phyloP scores from a whole-genome alignment of 305 asterid genomes.

The Ilex paraguariensis region DNA sequence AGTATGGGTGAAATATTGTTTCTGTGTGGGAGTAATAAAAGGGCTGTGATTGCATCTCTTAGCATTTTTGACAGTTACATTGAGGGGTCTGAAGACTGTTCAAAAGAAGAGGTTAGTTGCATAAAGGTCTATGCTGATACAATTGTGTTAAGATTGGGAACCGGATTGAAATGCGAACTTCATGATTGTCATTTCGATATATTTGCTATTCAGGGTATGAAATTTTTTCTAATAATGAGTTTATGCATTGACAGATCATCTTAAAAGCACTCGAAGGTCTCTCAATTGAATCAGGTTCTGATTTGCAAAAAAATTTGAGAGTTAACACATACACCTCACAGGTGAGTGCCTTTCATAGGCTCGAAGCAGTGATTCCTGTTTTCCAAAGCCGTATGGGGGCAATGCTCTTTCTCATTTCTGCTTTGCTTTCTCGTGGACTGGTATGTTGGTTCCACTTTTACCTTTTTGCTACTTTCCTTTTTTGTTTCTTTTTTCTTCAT shows the following conservation, averaged over 20 bases:
- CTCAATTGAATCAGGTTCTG: slow-evolving; percentile 66
- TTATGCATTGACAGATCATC: slow-evolving; percentile 38
- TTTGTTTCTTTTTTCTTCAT: background rate
- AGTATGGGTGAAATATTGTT: slow-evolving; percentile 92
- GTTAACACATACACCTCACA: slow-evolving; percentile 49
- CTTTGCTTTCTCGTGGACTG: slow-evolving; percentile 86
- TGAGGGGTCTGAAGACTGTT: slow-evolving; percentile 26
- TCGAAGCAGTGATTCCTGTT: slow-evolving; percentile 68
- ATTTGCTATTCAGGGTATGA: too few relatives aligned
- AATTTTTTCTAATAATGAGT: too few relatives aligned
- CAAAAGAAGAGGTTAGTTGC: slow-evolving; percentile 65
- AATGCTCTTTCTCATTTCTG: slow-evolving; percentile 75
- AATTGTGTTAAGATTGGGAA: background rate
- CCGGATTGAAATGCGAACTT: too few relatives aligned
- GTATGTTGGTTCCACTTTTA: slow-evolving; percentile 25
- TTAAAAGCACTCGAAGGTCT: slow-evolving; percentile 67
- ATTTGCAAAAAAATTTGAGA: slow-evolving; percentile 64
- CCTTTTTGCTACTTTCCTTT: slow-evolving; percentile 7
- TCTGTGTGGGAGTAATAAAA: slow-evolving; percentile 68
- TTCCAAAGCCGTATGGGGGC: slow-evolving; percentile 95
- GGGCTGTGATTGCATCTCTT: slow-evolving; percentile 66
- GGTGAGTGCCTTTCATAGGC: slow-evolving; percentile 44
- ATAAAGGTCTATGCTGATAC: background rate
- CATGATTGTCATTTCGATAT: too few relatives aligned
- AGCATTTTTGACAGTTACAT: slow-evolving; percentile 34